Evolutionary conservation across 441 rosid genomes (phyloP).

Genomic region (Pelargonium citronellum): DNA sequence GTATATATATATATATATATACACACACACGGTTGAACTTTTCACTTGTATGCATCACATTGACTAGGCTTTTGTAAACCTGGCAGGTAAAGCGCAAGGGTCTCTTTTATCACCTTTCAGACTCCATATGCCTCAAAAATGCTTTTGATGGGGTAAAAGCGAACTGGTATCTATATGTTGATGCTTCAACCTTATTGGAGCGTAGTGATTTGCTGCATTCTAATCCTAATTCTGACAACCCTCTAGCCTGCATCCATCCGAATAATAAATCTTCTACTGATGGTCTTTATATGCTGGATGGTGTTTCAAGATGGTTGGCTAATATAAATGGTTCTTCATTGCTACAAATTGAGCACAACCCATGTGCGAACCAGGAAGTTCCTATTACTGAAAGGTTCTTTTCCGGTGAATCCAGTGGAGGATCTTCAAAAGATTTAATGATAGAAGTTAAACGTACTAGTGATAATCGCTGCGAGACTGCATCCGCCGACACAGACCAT

Average conservation of each 20-base stretch:
- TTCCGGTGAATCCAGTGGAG: background rate
- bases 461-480: background rate
- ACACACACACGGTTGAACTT: no score
- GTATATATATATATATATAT: no score
- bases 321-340: background rate
- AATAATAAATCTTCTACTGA: background rate
- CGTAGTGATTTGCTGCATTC: background rate
- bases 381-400: background rate
- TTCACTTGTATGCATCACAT: background rate
- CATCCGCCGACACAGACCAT: slow-evolving; percentile 8
- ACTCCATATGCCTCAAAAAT: background rate
- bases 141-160: background rate
- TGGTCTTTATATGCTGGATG: background rate
- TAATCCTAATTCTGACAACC: background rate
- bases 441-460: background rate
- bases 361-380: background rate
- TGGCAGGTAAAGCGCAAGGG: slow-evolving; percentile 2
- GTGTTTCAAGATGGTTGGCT: background rate
- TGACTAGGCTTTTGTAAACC: background rate
- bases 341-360: background rate
- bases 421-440: background rate
- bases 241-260: background rate
- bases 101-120: background rate
- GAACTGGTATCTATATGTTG: background rate
- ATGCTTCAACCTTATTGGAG: slow-evolving; percentile 5